Evolutionary conservation across 2,329 filamentous ascomycete species (phyloP), one percentile per base, ranked within the genome.

Genomic region (Cladosporium sp.): DNA sequence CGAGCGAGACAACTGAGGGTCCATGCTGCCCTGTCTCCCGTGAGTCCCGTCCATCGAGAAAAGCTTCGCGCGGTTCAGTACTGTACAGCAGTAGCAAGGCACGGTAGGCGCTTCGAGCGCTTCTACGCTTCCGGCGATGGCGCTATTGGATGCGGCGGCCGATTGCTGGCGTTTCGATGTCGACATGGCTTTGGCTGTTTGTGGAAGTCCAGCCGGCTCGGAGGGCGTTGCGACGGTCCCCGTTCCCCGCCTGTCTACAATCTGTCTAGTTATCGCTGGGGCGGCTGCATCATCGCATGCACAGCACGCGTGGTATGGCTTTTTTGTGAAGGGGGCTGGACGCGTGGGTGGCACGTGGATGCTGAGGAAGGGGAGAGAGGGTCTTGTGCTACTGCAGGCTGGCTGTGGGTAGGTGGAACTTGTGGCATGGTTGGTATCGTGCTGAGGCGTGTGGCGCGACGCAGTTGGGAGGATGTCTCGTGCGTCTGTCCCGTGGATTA

Each of bases 261-360:
- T 18, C 6, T 36, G 18, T 30, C 14, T 54, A 8, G 26, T 8
- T n/a, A 32, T 15, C 28, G 51, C 7, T 54, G 51, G 51, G 14
- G 51, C 28, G 51, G 51, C 14, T 28, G 47, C 26, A 51, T 18
- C 18, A 52, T 52, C 18, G 52, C 30, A 55, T 55, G 52, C 15
- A 30, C 52, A 41, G 30, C 55, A 14, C 28, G 2, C 55, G 55
- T 36, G 55, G 55, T 58, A 58, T 58, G n/a, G 41, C 2, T 47
- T 52, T 52, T 30, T 32, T 55, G 52, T 55, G 52, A 30, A 55
- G n/a, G 28, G 26, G 51, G 24, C 51, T n/a, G 18, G 30, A 58
- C 55, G 55, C 55, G 55, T 58, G 55, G 55, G 55, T 58, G 55
- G 41, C 55, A 58, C 55, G 55, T 58, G 55, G 32, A 41, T 21